Evolutionary conservation across 257 asterid genomes (phyloP).

Genomic region (Nicotiana knightiana): DNA sequence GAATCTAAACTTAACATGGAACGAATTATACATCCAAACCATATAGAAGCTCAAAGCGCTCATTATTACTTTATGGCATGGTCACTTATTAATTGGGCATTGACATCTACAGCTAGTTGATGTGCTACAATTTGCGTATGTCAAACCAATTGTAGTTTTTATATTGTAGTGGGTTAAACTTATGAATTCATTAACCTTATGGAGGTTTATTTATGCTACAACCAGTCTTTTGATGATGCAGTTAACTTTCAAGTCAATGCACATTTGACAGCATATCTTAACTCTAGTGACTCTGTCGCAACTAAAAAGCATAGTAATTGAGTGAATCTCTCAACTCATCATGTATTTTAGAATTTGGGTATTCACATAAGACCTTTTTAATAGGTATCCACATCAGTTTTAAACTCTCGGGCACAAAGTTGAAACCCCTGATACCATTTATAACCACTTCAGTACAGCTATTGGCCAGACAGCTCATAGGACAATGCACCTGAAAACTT

Average conservation of each 20-base stretch:
- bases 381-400: not conserved
- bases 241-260: not conserved
- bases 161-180: not conserved
- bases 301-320: not conserved
- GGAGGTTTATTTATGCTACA: not conserved
- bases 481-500: not conserved
- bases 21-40: not conserved
- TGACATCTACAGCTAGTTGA: not conserved
- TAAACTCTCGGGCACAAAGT: not conserved
- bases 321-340: not conserved
- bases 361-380: not conserved
- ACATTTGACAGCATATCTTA: not conserved
- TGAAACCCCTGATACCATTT: not conserved
- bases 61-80: not conserved
- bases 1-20: not conserved
- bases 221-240: not conserved
- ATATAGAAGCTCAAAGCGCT: not conserved
- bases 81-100: not conserved
- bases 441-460: slow-evolving; percentile 2
- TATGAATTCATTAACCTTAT: not conserved
- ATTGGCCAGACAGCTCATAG: not conserved
- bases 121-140: slow-evolving; percentile 2
- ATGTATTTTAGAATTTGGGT: not conserved
- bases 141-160: not conserved
- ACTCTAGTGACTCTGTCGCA: not conserved